Base-by-base conservation (phyloP, 1,284 basidiomycete genomes). In the Moesziomyces parantarcticus region DNA sequence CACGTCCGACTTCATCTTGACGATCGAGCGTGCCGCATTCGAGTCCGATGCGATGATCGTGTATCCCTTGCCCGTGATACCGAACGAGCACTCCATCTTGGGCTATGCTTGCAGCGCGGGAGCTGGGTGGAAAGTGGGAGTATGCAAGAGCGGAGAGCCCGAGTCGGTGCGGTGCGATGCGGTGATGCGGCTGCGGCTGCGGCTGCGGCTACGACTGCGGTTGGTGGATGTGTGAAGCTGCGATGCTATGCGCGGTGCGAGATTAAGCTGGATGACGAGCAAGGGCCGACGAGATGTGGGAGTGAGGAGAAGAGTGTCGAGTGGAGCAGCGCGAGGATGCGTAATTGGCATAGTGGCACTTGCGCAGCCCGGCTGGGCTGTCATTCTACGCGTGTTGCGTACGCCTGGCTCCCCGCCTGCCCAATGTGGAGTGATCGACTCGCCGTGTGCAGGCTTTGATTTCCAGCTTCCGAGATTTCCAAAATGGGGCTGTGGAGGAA, bases 1-100 rank as follows among this genome's bases (percentile, higher is more conserved):
- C 86, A 94, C 92, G 86, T 97, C 93, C 32, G 89, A 85, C 87
- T 99, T 97, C 93, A 98, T 97, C 86, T 95, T 96, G 81, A 98
- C 90, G 85, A 99, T 94, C 22, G 93, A 96, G 63, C 92, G 89
- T 6, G 90, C 91, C 8, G 94, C 90, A 32, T 90, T 93, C 23
- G 91, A 94, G 85, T 99, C 96, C 25, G 94, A 91, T 4, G 94
- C 94, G 76, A 83, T 75, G 69, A 81, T 68, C 32, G 78, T 77
- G 50, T 76, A 82, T 32, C 82, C 82, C 63, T 81, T 81, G 54
- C 82, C 83, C 16, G 83, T 84, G 70, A 87, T 85, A 50, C 86
- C 87, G 68, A 87, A 87, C 13, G 86, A 84, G 75, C 86, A 87
- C 83, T 87, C 82, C 82, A 83, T 83, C 43, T 54, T 79, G 58